Base-by-base conservation (phyloP, 768 basidiomycete species). In the Russula olivacea region DNA sequence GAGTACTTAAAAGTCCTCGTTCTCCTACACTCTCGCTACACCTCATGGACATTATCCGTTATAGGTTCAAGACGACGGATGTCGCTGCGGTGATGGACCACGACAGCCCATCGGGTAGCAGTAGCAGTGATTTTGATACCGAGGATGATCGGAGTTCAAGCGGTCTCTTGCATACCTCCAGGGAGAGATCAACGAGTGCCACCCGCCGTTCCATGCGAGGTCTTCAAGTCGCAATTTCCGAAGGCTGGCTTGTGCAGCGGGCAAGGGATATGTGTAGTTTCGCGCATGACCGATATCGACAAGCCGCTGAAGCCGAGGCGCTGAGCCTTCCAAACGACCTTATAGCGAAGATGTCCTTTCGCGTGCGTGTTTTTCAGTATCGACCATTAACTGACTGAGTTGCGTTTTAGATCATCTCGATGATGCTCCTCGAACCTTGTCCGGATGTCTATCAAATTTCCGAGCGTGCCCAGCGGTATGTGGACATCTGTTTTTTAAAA, bases 221-320 rank as follows among this genome's bases (percentile, higher is more conserved):
- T 4, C 75, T 87, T 40, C 87, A 89, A 69, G 72, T 79, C 19
- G 87, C 86, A 1, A 79, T 88, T 21, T 74, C 81, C 1, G 87
- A 89, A 70, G 88, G 88, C 1, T 90, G 87, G 87, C 76, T 90
- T 11, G 81, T 86, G 7, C 85, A 87, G 61, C 76, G 85, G 54
- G 87, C 85, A 4, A 76, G 87, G 40, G 87, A 89, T 68, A 87
- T 88, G 86, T 88, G 86, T 72, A 85, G 81, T 68, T 88, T 88
- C 72, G 77, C 85, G 4, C 87, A 90, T 72, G 87, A 89, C 69
- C 77, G 87, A 50, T 90, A 88, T 72, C 80, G 87, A 10, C 87
- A 88, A 72, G 87, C 87, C 11, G 86, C 84, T 10, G 81, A 85
- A 67, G 80, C 79, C 4, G 85, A 87, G 71, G 82, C 79, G 0